Percentiles rank a stretch among this genome's conserved stretches.
Conservation (phyloP, 176 grass and related monocot genomes). For the Phoenix roebelenii region DNA sequence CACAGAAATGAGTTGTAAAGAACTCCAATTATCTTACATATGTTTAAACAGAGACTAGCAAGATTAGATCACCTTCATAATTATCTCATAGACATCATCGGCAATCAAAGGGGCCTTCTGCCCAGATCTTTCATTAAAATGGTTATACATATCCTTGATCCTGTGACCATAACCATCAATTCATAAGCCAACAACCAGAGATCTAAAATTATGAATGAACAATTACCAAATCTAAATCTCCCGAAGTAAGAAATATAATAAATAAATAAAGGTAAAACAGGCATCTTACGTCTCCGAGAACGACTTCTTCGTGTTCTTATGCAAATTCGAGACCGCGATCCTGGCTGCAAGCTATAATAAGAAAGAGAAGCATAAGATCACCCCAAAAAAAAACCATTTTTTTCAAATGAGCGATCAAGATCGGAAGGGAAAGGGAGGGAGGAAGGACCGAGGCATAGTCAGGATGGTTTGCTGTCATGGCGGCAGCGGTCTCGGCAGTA, state of each 20-base stretch:
- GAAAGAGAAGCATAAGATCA: too few species aligned
- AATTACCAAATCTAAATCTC: too few species aligned
- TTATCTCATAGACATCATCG: constrained; percentile 74
- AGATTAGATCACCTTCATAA: constrained; percentile 56
- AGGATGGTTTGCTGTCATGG: constrained; percentile 80
- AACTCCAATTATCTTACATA: too few species aligned
- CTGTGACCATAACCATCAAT: constrained; percentile 28
- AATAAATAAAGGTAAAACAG: neutral
- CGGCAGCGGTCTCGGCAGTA: constrained; percentile 79
- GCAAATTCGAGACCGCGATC: constrained; percentile 90
- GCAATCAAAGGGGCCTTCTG: constrained; percentile 64
- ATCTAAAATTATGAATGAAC: too few species aligned
- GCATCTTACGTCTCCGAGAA: constrained; percentile 87
- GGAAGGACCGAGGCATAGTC: constrained; percentile 72
- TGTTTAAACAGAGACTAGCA: too few species aligned
- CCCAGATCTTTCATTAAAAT: constrained; percentile 73
- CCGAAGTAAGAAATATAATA: too few species aligned
- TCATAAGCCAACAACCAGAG: too few species aligned
- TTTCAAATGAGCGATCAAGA: neutral
- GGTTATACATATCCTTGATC: constrained; percentile 71
- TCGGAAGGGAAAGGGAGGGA: neutral
- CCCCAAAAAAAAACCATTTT: neutral
- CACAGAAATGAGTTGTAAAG: too few species aligned
- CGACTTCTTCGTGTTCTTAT: constrained; percentile 91
- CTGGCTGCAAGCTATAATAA: constrained; percentile 65